phyloP scores from a whole-genome alignment of 768 basidiomycete genomes.

The Sarcodon aspratus region DNA sequence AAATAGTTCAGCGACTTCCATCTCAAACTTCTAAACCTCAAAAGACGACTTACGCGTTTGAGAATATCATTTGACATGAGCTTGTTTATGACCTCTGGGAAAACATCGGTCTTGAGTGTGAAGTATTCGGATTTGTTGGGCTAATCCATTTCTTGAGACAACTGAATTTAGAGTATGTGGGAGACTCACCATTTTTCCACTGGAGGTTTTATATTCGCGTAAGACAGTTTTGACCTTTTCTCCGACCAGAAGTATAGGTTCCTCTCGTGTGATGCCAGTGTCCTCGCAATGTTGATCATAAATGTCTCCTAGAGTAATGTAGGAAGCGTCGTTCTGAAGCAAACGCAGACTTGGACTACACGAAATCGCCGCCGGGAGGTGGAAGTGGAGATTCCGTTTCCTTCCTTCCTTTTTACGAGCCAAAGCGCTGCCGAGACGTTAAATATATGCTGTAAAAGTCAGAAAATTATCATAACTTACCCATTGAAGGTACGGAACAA shows the following conservation, averaged over 20 bases:
- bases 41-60: conserved; percentile 45
- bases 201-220: conserved; percentile 40
- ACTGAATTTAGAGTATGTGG: background rate
- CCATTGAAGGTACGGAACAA: conserved; percentile 91
- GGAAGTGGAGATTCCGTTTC: conserved; percentile 85
- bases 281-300: conserved; percentile 83
- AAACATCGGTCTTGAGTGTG: conserved; percentile 69
- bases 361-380: conserved; percentile 80
- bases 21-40: background rate
- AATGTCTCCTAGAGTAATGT: conserved; percentile 84
- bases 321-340: conserved; percentile 86
- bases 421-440: conserved; percentile 47
- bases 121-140: conserved; percentile 54
- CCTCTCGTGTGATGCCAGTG: conserved; percentile 69
- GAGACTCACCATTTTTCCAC: conserved; percentile 24
- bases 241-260: conserved; percentile 75
- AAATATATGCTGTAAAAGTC: conserved; percentile 2
- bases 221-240: conserved; percentile 74
- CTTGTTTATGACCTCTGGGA: conserved; percentile 81
- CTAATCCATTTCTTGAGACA: conserved; percentile 18
- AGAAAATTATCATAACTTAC: conserved; percentile 28
- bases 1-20: background rate
- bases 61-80: conserved; percentile 86
- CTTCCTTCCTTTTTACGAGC: conserved; percentile 84
- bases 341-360: conserved; percentile 76